Evolutionary conservation across 164 flowering plant genomes (phyloP), one percentile per base, ranked within the genome.

Genomic region (Annona squamosa): DNA sequence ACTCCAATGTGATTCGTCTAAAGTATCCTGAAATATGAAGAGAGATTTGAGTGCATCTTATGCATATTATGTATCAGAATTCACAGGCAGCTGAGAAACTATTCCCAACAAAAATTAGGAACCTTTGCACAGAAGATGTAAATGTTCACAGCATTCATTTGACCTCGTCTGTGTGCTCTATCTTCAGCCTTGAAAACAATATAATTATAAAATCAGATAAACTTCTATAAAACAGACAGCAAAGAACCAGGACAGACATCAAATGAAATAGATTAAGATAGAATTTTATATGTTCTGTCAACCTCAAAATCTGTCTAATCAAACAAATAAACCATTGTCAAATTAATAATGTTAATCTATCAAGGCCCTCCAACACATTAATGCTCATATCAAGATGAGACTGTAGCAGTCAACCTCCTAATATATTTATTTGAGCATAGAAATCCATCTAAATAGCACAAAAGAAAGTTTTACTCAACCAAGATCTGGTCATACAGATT

Each of bases 61-160:
- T 9, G 37, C 52, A 70, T 44, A 18, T 26, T n/a, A 52, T n/a
- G 9, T 42, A 13, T 4, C 37, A 26, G 37, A 26, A 26, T 26
- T 10, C 59, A 43, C 61, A 56, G 37, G 3, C 57, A n/a, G 43
- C 16, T 13, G 6, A 63, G 42, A 46, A 59, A 71, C 9, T 1
- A 17, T 16, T 43, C 16, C 57, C 16, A 43, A 10, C n/a, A 72
- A 65, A 45, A 26, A 68, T 18, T 4, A 48, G 72, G 57, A 61
- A 95, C 99, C 99, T 93, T 96, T 42, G 97, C 99, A 82, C 95
- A 89, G 71, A 96, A 95, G 63, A 91, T 87, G 76, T 93, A 96
- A 64, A 93, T 75, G 74, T 93, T 93, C 81, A 96, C 96, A 4
- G 92, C 87, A 75, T 85, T 91, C 65, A 82, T 86, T 79, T 96